Percentiles rank a stretch among this genome's conserved stretches.
Evolutionary conservation across 2,329 filamentous ascomycete species (phyloP).

Genomic region (Fusarium penzigii): DNA sequence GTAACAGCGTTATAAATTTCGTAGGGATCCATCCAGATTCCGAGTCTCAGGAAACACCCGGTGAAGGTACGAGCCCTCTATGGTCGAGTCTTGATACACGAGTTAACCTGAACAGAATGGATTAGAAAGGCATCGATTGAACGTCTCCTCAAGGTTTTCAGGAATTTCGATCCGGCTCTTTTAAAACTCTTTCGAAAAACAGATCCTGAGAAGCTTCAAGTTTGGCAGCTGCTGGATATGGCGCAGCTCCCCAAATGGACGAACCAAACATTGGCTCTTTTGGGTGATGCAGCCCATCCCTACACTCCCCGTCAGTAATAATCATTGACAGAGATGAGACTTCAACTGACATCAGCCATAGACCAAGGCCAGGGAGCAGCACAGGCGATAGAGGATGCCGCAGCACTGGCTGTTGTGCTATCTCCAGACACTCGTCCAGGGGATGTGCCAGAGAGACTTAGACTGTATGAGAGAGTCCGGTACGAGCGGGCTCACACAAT

Average conservation of each 20-base stretch:
- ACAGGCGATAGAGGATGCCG: conserved; percentile 69
- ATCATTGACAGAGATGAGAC: too few species aligned
- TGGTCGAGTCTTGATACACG: too few species aligned
- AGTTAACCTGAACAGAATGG: conserved; percentile 10
- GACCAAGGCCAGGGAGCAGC: conserved; percentile 45
- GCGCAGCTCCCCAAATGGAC: conserved; percentile 56
- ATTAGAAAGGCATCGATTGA: conserved; percentile 39
- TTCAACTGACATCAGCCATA: conserved; percentile 1
- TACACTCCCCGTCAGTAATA: conserved; percentile 51
- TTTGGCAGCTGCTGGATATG: conserved; percentile 66
- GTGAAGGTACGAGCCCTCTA: conserved; percentile 3
- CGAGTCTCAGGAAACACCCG: conserved; percentile 9
- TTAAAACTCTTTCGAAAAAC: conserved; percentile 44
- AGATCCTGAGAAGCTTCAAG: conserved; percentile 47
- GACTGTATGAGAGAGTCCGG: conserved; percentile 60
- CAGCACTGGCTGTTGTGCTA: conserved; percentile 58
- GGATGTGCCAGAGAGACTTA: conserved; percentile 57
- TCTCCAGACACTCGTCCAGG: conserved; percentile 42
- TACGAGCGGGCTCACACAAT: conserved; percentile 58
- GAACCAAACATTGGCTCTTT: conserved; percentile 54
- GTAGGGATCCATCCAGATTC: conserved; percentile 50
- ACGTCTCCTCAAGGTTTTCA: conserved; percentile 40
- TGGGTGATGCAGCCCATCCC: conserved; percentile 70
- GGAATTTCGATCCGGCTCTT: conserved; percentile 44
- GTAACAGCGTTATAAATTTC: conserved; percentile 49